Evolutionary conservation across 2,329 filamentous ascomycete genomes (phyloP), one percentile per base, ranked within the genome.

Genomic region (Trichoderma sp.): DNA sequence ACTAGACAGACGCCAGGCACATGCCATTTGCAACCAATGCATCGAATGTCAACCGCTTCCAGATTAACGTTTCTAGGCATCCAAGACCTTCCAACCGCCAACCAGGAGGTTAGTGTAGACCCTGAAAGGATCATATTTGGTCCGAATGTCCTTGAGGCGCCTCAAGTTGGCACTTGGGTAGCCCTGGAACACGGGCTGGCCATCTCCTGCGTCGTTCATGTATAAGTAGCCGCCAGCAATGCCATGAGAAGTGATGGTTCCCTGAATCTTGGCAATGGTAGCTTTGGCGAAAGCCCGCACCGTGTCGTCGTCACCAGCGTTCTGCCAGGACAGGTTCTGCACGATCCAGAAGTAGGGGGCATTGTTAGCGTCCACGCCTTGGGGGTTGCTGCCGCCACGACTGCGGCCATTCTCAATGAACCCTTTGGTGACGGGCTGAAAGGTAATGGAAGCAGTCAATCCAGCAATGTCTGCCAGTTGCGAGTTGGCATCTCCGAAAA

Each of bases 281-380:
- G 29, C 19, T 57, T 57, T 57, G 19, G 55, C 55, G 10, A 57
- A 57, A 57, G 29, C 55, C 55, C 55, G 31, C 55, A 57, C 55
- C 31, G 55, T 35, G 19, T 57, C 31, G 31, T 57, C 55, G 55
- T 57, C 55, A 57, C 55, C 55, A 35, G 55, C 31, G 31, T 57
- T 57, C 55, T 57, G 55, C 55, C 55, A 57, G 55, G 55, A 57
- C 55, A 35, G 55, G 19, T 57, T 57, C 55, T 57, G 55, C 55
- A 57, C 55, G 55, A 57, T 57, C 55, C 55, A 57, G 55, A 57
- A 57, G 55, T 57, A 57, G 55, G 55, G 55, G 55, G 55, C 55
- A 35, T 57, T 57, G 55, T 57, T 35, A 57, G 55, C 55, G 31
- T 57, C 55, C 31, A 57, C 55, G 55, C 55, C 55, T 57, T 57